Evolutionary conservation across 2,329 filamentous ascomycete genomes (phyloP).

Genomic region (Cladosporium oxysporum): DNA sequence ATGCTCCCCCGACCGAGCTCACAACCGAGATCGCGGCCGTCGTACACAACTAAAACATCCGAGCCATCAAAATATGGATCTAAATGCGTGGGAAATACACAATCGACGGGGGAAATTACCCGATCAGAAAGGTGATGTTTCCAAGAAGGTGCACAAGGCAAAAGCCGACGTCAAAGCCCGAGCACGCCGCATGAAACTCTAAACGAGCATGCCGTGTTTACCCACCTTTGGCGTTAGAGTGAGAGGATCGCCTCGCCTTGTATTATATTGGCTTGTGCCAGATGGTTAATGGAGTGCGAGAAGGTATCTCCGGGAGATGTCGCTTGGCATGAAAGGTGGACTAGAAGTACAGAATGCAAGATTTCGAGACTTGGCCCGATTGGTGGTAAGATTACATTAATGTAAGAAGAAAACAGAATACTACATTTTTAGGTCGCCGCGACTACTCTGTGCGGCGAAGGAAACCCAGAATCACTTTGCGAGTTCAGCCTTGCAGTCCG

Average conservation of each 20-base stretch:
- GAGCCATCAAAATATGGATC: background rate
- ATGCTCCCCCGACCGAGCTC: conserved; percentile 1
- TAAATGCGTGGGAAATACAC: background rate
- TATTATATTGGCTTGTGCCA: too few species aligned
- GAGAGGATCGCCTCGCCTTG: too few species aligned
- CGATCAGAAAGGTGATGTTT: conserved; percentile 5
- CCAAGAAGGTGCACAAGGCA: background rate
- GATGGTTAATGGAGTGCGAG: too few species aligned
- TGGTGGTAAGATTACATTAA: background rate
- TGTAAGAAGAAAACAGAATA: background rate
- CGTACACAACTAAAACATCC: background rate
- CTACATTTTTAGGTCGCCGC: conserved; percentile 5
- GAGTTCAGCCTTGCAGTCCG: conserved; percentile 9
- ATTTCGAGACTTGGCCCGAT: background rate
- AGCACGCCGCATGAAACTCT: background rate
- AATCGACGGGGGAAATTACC: background rate
- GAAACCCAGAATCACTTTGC: conserved; percentile 13
- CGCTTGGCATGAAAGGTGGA: background rate
- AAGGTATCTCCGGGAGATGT: background rate
- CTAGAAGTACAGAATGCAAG: background rate
- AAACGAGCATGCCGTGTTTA: background rate
- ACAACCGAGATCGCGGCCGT: background rate
- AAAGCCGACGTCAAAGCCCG: background rate
- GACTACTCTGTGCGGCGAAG: conserved; percentile 6
- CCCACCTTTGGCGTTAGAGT: background rate